phyloP scores from a whole-genome alignment of 352 stramenopile genomes.

The Globisporangium cederbergense region DNA sequence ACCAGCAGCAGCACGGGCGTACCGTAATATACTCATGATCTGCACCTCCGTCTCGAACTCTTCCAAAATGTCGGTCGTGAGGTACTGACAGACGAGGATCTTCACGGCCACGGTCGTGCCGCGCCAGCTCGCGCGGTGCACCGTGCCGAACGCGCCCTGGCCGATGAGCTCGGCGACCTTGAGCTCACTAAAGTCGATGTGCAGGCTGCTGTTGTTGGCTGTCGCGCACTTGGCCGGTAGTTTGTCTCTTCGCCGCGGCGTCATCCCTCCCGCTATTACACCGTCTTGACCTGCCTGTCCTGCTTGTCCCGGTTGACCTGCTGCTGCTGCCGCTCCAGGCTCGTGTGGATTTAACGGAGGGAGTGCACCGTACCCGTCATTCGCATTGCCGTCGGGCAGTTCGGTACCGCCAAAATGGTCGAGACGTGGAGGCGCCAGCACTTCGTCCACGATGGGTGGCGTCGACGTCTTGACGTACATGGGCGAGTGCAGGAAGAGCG shows the following conservation, averaged over 20 bases:
- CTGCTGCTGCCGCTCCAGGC: not conserved
- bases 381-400: slow-evolving; percentile 16
- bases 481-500: slow-evolving; percentile 80
- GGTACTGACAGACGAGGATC: slow-evolving; percentile 79
- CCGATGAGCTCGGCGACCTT: slow-evolving; percentile 82
- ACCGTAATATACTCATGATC: slow-evolving; percentile 89
- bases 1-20: slow-evolving; percentile 11
- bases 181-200: slow-evolving; percentile 79
- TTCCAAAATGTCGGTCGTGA: slow-evolving; percentile 82
- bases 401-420: slow-evolving; percentile 21
- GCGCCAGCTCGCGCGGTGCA: slow-evolving; percentile 70
- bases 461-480: slow-evolving; percentile 83
- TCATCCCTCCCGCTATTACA: slow-evolving; percentile 22
- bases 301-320: slow-evolving; percentile 9
- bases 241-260: slow-evolving; percentile 37
- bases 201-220: slow-evolving; percentile 78
- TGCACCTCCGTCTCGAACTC: slow-evolving; percentile 88
- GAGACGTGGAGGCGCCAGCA: slow-evolving; percentile 10
- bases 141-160: slow-evolving; percentile 80
- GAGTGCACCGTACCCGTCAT: slow-evolving; percentile 9
- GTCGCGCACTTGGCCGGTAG: slow-evolving; percentile 39
- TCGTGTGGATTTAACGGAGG: slow-evolving; percentile 2
- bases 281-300: not conserved
- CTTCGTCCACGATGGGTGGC: slow-evolving; percentile 48
- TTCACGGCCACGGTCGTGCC: slow-evolving; percentile 81